Conservation (phyloP, 2,329 filamentous ascomycete genomes). For the Pestalotiopsis sp. region DNA sequence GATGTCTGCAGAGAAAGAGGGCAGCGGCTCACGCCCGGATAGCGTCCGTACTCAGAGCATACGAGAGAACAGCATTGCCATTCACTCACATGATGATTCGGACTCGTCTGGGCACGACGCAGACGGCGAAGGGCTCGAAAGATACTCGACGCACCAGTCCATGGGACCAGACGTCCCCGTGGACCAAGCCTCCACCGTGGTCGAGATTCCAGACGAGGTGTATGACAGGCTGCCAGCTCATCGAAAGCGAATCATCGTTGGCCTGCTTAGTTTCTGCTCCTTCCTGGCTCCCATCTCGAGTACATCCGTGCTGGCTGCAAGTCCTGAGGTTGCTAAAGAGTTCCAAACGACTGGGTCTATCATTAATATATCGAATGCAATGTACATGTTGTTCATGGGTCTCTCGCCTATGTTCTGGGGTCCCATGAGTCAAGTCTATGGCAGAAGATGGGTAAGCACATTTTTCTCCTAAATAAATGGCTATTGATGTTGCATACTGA, state of each 20-base stretch:
- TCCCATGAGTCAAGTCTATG: slow-evolving; percentile 68
- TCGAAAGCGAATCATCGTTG: slow-evolving; percentile 69
- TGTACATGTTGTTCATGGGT: slow-evolving; percentile 74
- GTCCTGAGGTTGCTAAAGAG: slow-evolving; percentile 70
- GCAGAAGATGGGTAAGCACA: slow-evolving; percentile 53
- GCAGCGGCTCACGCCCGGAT: background rate
- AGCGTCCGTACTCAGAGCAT: slow-evolving; percentile 6
- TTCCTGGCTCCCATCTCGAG: slow-evolving; percentile 77
- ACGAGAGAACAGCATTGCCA: background rate
- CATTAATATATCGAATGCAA: slow-evolving; percentile 73
- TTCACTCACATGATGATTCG: slow-evolving; percentile 12
- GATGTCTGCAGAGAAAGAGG: slow-evolving; percentile 10
- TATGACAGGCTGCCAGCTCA: slow-evolving; percentile 65
- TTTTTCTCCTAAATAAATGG: background rate
- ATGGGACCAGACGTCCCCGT: slow-evolving; percentile 30
- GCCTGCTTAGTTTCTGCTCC: slow-evolving; percentile 71
- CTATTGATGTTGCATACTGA: background rate
- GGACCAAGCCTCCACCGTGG: slow-evolving; percentile 27
- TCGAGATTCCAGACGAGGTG: slow-evolving; percentile 51
- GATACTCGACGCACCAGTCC: slow-evolving; percentile 31
- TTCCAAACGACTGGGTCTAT: slow-evolving; percentile 68
- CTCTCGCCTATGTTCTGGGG: slow-evolving; percentile 71
- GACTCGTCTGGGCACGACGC: slow-evolving; percentile 17
- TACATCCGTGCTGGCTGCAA: slow-evolving; percentile 72
- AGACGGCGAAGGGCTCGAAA: slow-evolving; percentile 21